phyloP scores from a whole-genome alignment of 2,329 filamentous ascomycete species.

The Fusarium beomiforme region DNA sequence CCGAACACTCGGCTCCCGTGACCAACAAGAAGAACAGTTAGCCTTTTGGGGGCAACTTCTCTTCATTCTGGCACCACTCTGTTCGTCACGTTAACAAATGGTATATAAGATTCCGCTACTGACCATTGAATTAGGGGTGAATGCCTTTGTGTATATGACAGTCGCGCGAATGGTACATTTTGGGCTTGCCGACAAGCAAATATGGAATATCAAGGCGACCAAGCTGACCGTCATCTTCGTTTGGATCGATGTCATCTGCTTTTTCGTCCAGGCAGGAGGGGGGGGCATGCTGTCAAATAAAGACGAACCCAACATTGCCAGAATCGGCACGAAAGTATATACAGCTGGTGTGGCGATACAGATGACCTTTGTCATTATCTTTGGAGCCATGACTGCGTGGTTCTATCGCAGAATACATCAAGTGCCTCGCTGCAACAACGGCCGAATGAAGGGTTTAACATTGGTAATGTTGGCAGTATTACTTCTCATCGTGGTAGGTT shows the following conservation, averaged over 20 bases:
- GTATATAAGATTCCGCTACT: neutral
- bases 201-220: neutral
- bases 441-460: neutral
- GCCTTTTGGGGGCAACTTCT: neutral
- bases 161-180: neutral
- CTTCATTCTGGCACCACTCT: neutral
- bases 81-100: neutral
- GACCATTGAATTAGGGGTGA: neutral
- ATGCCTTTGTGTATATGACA: neutral
- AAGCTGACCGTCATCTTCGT: neutral
- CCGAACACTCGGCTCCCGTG: neutral
- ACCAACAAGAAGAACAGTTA: neutral
- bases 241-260: neutral
- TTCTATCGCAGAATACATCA: neutral
- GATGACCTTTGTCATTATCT: neutral
- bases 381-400: neutral
- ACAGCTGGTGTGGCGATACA: neutral
- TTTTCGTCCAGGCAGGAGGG: neutral
- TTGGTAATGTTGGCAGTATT: neutral
- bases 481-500: neutral
- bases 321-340: neutral
- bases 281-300: neutral
- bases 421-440: neutral
- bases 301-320: neutral
- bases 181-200: neutral